Base-by-base conservation (phyloP, 371 early-diverging fungal species). In the Umbelopsis sp. region DNA sequence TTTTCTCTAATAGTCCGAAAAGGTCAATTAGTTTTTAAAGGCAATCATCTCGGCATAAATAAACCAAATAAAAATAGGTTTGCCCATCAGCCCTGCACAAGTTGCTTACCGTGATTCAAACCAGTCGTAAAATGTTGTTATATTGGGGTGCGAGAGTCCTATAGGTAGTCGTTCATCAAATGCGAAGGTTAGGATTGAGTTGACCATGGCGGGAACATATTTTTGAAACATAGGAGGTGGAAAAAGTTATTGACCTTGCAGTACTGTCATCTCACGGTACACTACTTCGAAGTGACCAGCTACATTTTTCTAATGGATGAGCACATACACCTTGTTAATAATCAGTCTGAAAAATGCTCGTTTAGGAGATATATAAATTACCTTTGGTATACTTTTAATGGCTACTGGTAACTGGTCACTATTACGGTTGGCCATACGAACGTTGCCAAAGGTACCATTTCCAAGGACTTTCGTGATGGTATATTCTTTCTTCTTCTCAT, bases 81-180 rank as follows among this genome's bases (percentile, higher is more conserved):
- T 29, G 29, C 29, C 22, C 29, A 29, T 29, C 29, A 29, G 29
- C 29, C 29, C 29, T 29, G 4, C 29, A 29, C 29, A 29, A 29
- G 29, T 22, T 22, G 22, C 71, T 64, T 78, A 78, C 79, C 79
- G 73, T 25, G 91, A 88, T 72, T 92, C 92, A 75, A 87, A 95
- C 82, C 89, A 87, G 73, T 96, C 97, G 41, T 86, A 76, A 35
- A 96, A 86, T 45, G 83, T 76, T 72, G 95, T 92, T 41, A 97
- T 87, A 80, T 96, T 87, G 38, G 89, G 88, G 81, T 97, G 96
- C 44, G 87, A 68, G 44, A 93, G 79, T 50, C 81, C 77, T 86
- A 80, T 63, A 93, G 78, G 7, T 41, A 41, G 12, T 41, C 7
- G 7, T 41, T 41, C 41, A 41, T 10, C 12, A 41, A 41, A 7